Percentiles rank a stretch among this genome's conserved stretches.
Conservation (phyloP, 768 basidiomycete genomes). For the Hypsizygus marmoreus region DNA sequence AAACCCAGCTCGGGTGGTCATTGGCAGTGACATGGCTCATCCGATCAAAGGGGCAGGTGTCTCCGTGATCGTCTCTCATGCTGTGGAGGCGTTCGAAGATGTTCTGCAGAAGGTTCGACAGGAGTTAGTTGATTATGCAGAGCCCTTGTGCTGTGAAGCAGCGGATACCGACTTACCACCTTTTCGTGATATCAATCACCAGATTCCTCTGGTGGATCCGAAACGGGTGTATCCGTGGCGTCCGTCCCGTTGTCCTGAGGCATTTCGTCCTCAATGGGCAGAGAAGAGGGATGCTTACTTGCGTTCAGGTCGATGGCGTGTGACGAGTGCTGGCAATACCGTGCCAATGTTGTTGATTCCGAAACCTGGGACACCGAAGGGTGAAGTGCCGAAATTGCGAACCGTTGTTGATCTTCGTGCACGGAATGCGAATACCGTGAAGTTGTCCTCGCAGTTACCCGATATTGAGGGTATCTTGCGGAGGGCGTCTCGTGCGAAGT, state of each 20-base stretch:
- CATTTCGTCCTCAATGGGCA: slow-evolving; percentile 27
- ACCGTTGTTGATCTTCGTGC: slow-evolving; percentile 33
- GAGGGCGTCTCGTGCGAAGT: slow-evolving; percentile 19
- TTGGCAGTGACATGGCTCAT: slow-evolving; percentile 21
- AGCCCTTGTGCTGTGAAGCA: slow-evolving; percentile 25
- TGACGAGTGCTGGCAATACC: slow-evolving; percentile 32
- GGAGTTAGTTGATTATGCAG: slow-evolving; percentile 22
- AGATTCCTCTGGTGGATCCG: slow-evolving; percentile 36
- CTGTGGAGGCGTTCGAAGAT: slow-evolving; percentile 9
- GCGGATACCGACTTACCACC: slow-evolving; percentile 37
- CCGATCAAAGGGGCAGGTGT: slow-evolving; percentile 21
- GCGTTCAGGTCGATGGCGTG: slow-evolving; percentile 28
- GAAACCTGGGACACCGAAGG: slow-evolving; percentile 16
- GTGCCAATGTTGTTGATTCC: slow-evolving; percentile 36
- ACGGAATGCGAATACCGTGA: slow-evolving; percentile 36
- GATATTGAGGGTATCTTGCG: slow-evolving; percentile 26
- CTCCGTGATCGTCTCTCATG: slow-evolving; percentile 3
- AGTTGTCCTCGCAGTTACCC: slow-evolving; percentile 29
- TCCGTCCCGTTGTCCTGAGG: slow-evolving; percentile 39
- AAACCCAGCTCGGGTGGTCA: slow-evolving; percentile 22
- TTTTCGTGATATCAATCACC: slow-evolving; percentile 39
- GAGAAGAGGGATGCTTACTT: slow-evolving; percentile 31
- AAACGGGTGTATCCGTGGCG: slow-evolving; percentile 30
- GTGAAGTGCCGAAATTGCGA: slow-evolving; percentile 19
- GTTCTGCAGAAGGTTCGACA: slow-evolving; percentile 13